A percentile compares a stretch with the other conserved stretches of the same genome.
These are phyloP conservation scores for Nicotiana attenuata DNA, from an alignment of 257 asterid genomes.

Conservation along the genomic window DNA sequence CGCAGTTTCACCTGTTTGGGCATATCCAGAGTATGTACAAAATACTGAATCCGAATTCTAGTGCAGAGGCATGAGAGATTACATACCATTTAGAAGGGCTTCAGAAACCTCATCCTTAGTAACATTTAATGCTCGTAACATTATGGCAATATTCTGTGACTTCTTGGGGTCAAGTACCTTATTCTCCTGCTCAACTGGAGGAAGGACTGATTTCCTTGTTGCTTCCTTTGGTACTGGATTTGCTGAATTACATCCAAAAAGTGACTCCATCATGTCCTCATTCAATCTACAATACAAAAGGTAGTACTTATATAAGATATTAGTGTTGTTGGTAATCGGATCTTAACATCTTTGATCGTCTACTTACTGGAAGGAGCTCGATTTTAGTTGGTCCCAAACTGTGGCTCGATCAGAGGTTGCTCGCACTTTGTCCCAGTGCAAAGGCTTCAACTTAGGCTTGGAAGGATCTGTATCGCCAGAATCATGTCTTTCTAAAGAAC, in stretches of 20 bases:
- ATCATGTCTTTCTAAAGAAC: conserved; percentile 37
- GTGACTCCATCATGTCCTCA: conserved; percentile 94
- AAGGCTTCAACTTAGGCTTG: conserved; percentile 73
- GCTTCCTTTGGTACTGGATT: conserved; percentile 58
- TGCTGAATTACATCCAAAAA: conserved; percentile 67
- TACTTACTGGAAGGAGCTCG: conserved; percentile 95
- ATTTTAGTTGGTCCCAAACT: conserved; percentile 91
- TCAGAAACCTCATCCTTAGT: conserved; percentile 87
- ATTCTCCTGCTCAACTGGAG: conserved; percentile 57
- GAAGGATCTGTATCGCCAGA: conserved; percentile 53
- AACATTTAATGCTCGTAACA: conserved; percentile 87
- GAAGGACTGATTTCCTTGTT: conserved; percentile 38
- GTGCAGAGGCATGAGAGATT: conserved; percentile 3
- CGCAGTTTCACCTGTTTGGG: not conserved
- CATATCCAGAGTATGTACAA: not conserved
- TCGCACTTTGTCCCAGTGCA: conserved; percentile 99
- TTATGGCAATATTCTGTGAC: conserved; percentile 90
- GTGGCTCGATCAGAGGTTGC: conserved; percentile 88
- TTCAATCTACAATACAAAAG: conserved; percentile 50
- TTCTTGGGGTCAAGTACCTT: conserved; percentile 95
- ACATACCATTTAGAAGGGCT: conserved; percentile 83
- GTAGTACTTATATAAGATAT: conserved; percentile 10
- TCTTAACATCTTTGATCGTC: not conserved
- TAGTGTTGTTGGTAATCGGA: not conserved
- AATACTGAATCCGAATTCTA: not conserved